Evolutionary conservation across 2,329 filamentous ascomycete species (phyloP), one percentile per base, ranked within the genome.

Genomic region (Elsinoe fawcettii): DNA sequence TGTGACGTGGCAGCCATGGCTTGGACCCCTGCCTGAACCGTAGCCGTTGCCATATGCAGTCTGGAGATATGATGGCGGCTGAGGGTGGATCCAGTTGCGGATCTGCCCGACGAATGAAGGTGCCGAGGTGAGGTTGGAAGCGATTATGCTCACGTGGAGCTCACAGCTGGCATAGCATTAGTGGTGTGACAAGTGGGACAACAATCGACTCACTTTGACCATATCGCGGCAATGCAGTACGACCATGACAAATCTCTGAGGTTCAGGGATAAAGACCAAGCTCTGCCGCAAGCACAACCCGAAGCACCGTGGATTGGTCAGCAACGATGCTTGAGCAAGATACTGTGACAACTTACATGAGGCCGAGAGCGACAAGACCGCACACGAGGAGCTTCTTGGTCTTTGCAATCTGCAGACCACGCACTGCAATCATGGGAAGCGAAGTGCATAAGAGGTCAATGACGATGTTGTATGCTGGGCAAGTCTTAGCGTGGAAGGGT

Each of bases 141-240:
- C 65, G 30, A 66, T 65, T 30, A 67, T 66, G 12, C 65, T 65
- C 18, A 67, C 61, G 56, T 65, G 62, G n/a, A 64, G 43, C 55
- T 67, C 65, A 9, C 64, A 63, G 46, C 62, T 66, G 34, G 64
- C 60, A 37, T 12, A 30, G 9, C 23, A 23, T 36, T 37, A 37
- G 49, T 22, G 49, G 8, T 2, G 5, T 30, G 9, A 18, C 14
- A 1, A 30, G 5, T 5, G 11, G n/a, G 5, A 34, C n/a, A 11
- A 8, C 6, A n/a, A 23, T 5, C 7, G n/a, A 14, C 49, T 37
- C 12, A 53, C 49, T 53, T 53, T 36, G 49, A 53, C 65, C 65
- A 67, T 25, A 64, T 64, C 20, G 64, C 65, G 8, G 62, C 64
- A n/a, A 63, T 63, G 16, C 57, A 59, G 47, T 66, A 67, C 18